phyloP scores from a whole-genome alignment of 108 stramenopile species.

The Cyclotella atomus region DNA sequence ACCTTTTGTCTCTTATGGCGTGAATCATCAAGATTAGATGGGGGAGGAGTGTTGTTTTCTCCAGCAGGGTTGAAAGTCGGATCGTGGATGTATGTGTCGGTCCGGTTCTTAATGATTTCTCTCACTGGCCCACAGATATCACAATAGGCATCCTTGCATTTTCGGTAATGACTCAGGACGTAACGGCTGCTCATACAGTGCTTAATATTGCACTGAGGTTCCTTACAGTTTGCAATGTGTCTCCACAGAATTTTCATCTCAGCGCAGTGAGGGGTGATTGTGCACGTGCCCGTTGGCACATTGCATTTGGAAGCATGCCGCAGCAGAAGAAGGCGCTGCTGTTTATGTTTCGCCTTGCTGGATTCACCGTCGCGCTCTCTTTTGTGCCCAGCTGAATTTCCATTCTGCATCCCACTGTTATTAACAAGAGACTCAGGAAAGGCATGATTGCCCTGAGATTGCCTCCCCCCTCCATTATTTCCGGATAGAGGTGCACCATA shows the following conservation, averaged over 20 bases:
- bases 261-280: constrained; percentile 94
- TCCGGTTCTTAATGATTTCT: constrained; percentile 87
- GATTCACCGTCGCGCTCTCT: constrained; percentile 57
- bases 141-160: constrained; percentile 93
- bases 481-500: constrained; percentile 3
- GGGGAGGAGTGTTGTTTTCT: neutral
- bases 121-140: constrained; percentile 96
- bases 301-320: constrained; percentile 98
- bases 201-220: constrained; percentile 89
- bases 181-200: constrained; percentile 99
- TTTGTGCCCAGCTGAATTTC: constrained; percentile 15
- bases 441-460: neutral
- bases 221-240: constrained; percentile 97
- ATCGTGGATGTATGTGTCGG: constrained; percentile 45
- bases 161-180: constrained; percentile 96
- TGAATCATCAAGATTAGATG: neutral
- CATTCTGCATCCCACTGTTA: constrained; percentile 4
- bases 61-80: constrained; percentile 22
- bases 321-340: constrained; percentile 94
- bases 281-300: constrained; percentile 77
- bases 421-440: constrained; percentile 11
- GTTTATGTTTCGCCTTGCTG: constrained; percentile 94
- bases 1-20: constrained; percentile 19
- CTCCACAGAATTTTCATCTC: constrained; percentile 99
- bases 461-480: constrained; percentile 4